phyloP scores from a whole-genome alignment of 2,329 filamentous ascomycete species.

The Trichothecium roseum region DNA sequence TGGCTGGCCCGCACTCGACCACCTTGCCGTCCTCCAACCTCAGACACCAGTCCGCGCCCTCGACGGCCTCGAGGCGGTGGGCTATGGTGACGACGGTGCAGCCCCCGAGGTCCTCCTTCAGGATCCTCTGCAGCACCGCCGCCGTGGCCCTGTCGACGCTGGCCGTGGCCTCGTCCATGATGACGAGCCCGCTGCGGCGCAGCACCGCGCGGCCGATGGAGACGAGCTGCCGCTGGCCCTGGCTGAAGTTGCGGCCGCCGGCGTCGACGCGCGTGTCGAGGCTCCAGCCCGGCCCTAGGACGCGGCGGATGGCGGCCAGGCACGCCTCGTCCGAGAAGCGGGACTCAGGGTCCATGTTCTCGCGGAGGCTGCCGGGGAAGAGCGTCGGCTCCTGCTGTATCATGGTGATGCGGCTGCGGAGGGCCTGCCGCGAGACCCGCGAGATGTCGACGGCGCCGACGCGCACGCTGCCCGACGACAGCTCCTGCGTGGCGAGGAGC shows the following conservation, averaged over 20 bases:
- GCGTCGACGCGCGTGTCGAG: slow-evolving; percentile 43
- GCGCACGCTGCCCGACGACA: slow-evolving; percentile 36
- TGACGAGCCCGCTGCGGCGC: slow-evolving; percentile 48
- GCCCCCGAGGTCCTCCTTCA: slow-evolving; percentile 40
- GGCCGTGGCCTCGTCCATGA: slow-evolving; percentile 56
- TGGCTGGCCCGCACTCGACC: slow-evolving; percentile 34
- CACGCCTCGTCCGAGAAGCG: slow-evolving; percentile 44
- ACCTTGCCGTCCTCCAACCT: slow-evolving; percentile 41
- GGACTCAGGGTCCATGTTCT: slow-evolving; percentile 59
- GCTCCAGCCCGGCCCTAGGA: slow-evolving; percentile 40
- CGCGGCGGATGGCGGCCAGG: slow-evolving; percentile 42
- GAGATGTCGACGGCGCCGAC: slow-evolving; percentile 45
- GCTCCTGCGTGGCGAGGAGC: slow-evolving; percentile 44
- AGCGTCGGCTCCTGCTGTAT: slow-evolving; percentile 55
- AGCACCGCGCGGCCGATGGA: slow-evolving; percentile 50
- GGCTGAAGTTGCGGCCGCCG: slow-evolving; percentile 51
- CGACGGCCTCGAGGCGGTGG: slow-evolving; percentile 53
- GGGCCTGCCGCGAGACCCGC: slow-evolving; percentile 39
- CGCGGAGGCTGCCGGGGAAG: slow-evolving; percentile 46
- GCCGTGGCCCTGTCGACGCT: slow-evolving; percentile 52
- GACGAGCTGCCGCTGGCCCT: slow-evolving; percentile 53
- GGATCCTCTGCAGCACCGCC: slow-evolving; percentile 43
- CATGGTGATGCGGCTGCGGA: slow-evolving; percentile 49
- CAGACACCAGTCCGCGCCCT: slow-evolving; percentile 44
- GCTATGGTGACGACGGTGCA: slow-evolving; percentile 58